These are phyloP conservation scores for Saccharomycopsis hybrid DNA, from an alignment of 1,139 yeast species.

Conservation along the genomic window DNA sequence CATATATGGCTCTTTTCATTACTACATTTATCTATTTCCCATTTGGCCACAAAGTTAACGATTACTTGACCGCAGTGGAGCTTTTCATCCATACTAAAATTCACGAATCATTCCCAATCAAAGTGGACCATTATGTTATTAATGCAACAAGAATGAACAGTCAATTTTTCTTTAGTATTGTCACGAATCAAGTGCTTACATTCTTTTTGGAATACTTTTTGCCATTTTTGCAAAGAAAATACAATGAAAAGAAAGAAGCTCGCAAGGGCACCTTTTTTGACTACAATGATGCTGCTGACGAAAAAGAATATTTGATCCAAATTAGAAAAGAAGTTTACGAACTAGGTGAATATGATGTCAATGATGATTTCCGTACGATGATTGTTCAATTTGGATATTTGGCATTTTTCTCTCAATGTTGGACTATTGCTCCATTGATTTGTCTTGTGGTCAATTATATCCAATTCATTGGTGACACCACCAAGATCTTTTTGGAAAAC, in stretches of 20 bases:
- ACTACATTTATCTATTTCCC: conserved; percentile 88
- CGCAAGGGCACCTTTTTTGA: conserved; percentile 27
- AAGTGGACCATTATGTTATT: conserved; percentile 48
- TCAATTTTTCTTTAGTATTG: conserved; percentile 73
- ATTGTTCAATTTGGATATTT: conserved; percentile 80
- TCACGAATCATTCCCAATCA: conserved; percentile 33
- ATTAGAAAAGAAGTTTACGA: conserved; percentile 55
- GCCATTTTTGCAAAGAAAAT: conserved; percentile 38
- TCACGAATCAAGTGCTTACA: conserved; percentile 71
- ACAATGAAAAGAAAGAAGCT: conserved; percentile 28
- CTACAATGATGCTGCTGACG: conserved; percentile 44
- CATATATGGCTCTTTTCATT: conserved; percentile 76
- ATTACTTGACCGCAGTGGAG: conserved; percentile 26
- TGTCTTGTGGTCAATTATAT: conserved; percentile 58
- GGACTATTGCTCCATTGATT: conserved; percentile 81
- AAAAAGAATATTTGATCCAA: conserved; percentile 45
- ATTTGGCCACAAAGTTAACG: conserved; percentile 59
- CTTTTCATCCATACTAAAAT: conserved; percentile 22
- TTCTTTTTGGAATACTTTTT: conserved; percentile 54
- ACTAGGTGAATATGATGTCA: conserved; percentile 49
- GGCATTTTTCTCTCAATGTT: conserved; percentile 78
- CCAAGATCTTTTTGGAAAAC: conserved; percentile 39
- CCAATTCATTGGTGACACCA: conserved; percentile 42
- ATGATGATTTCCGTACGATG: conserved; percentile 67
- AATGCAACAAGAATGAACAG: conserved; percentile 60